These are phyloP conservation scores for Geranium incanum DNA, from an alignment of 441 rosid genomes.

Conservation along the genomic window DNA sequence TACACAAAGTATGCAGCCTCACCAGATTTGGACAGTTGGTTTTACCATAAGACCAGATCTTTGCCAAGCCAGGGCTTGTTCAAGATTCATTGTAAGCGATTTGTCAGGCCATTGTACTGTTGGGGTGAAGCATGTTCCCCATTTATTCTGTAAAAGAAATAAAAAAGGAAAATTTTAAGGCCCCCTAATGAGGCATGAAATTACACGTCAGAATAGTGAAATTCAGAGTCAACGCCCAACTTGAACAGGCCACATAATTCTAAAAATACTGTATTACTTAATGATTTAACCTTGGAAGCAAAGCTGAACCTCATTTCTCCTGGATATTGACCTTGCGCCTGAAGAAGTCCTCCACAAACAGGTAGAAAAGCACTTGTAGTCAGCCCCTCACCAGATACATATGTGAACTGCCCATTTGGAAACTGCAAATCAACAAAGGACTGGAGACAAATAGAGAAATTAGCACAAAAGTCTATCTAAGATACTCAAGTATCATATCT, in stretches of 20 bases:
- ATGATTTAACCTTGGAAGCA: constrained; percentile 57
- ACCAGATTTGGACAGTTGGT: constrained; percentile 74
- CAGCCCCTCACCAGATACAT: constrained; percentile 83
- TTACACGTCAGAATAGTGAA: background rate
- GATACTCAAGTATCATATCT: background rate
- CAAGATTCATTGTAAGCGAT: constrained; percentile 56
- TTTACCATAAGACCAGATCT: constrained; percentile 76
- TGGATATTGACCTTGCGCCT: constrained; percentile 94
- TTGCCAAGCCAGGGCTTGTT: constrained; percentile 78
- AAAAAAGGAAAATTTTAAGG: constrained; percentile 7
- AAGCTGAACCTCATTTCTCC: constrained; percentile 94
- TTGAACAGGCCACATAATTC: background rate
- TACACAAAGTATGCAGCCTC: constrained; percentile 3
- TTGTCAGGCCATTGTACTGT: constrained; percentile 83
- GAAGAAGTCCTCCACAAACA: constrained; percentile 79
- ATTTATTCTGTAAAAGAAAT: constrained; percentile 44
- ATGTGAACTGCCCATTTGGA: constrained; percentile 87
- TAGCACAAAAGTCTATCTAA: constrained; percentile 16
- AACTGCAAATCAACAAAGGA: constrained; percentile 87
- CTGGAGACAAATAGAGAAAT: constrained; percentile 31
- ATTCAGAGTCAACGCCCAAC: background rate
- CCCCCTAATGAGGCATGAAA: background rate
- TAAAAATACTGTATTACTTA: background rate
- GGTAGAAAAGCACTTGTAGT: constrained; percentile 89
- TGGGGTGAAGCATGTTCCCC: constrained; percentile 79